These are phyloP conservation scores for Gymnopilus junonius DNA, from an alignment of 768 basidiomycete species.

Conservation along the genomic window DNA sequence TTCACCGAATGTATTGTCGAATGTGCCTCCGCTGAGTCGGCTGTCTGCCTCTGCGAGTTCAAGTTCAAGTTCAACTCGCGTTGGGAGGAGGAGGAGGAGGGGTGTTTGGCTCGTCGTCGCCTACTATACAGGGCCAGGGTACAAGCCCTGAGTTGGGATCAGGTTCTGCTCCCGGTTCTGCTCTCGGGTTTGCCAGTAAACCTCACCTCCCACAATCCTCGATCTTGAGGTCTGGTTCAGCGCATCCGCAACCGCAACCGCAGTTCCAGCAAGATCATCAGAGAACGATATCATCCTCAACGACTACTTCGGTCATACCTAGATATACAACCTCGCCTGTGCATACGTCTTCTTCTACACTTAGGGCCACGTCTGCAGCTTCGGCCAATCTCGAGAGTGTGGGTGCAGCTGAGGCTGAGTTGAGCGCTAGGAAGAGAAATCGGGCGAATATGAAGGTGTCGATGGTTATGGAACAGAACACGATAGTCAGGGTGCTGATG, in stretches of 20 bases:
- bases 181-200: not conserved
- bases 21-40: not conserved
- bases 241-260: no score
- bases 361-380: not conserved
- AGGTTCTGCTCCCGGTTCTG: not conserved
- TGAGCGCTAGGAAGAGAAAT: not conserved
- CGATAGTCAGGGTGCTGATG: not conserved
- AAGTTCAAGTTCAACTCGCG: not conserved
- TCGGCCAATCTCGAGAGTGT: not conserved
- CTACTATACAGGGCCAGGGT: not conserved
- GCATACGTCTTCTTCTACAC: not conserved
- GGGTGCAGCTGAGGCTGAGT: not conserved
- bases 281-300: not conserved
- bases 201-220: no score
- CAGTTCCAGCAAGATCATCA: not conserved
- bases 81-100: not conserved
- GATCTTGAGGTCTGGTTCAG: not conserved
- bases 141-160: not conserved
- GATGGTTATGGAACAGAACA: no score
- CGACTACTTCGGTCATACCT: no score
- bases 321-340: no score
- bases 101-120: not conserved
- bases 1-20: not conserved
- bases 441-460: not conserved
- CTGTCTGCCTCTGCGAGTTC: not conserved